Evolutionary conservation across 371 early-diverging fungal genomes (phyloP), one percentile per base, ranked within the genome.

Genomic region (Rhizopus stolonifer): DNA sequence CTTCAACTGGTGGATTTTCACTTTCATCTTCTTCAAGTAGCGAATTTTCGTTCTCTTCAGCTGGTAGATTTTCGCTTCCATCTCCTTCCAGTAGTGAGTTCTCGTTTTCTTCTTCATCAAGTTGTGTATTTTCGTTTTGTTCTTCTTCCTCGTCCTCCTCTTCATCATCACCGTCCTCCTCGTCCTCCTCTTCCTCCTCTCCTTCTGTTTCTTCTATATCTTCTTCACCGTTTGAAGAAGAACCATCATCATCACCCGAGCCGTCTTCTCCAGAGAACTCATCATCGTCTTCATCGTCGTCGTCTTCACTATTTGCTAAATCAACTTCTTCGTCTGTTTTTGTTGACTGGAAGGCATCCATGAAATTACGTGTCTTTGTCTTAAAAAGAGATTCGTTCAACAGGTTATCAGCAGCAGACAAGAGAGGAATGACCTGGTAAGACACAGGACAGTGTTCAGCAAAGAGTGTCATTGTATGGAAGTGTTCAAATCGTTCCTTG

Each of bases 351-450:
- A 63, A 54, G 1, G 21, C 53, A 24, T 63, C 64, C n/a, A 54
- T 46, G n/a, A 63, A 63, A 29, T 63, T 63, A 13, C 58, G 58
- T n/a, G 54, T 36, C 43, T 58, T 58, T 19, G 55, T 63, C 25
- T 48, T 58, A 22, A 63, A 63, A 0, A 63, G 24, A n/a, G 64
- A 63, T 54, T 63, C 63, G 15, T 33, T 50, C 13, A 58, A 42
- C n/a, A 39, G 21, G 10, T 10, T 42, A 21, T 42, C 42, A 10
- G 18, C 4, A 7, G 21, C 22, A 42, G 8, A 10, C 21, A 9
- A 21, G 15, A 42, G 19, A 2, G 42, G 21, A 5, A 42, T 7
- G 2, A 42, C 42, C 10, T 42, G 10, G 8, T 42, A 42, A 10
- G 42, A 42, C 3, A 42, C 42, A 10, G 42, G 42, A 13, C 42